Conservation (phyloP, 2,329 filamentous ascomycete genomes). For the Cryphonectria carpinicola region DNA sequence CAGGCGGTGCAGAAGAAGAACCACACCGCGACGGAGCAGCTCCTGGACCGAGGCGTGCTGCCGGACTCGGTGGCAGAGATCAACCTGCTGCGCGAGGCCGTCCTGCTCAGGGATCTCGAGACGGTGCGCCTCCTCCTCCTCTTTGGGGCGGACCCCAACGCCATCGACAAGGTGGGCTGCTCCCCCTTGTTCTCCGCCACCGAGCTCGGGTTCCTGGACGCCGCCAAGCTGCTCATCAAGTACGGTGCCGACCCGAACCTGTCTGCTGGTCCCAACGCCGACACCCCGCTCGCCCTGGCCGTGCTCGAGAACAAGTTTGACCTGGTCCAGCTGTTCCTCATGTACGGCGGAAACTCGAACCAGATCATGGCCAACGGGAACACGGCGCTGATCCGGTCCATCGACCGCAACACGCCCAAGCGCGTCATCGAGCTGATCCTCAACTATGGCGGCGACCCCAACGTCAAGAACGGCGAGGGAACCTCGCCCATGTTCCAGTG, state of each 20-base stretch:
- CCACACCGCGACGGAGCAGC: slow-evolving; percentile 59
- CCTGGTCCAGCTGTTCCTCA: slow-evolving; percentile 62
- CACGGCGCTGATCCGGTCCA: slow-evolving; percentile 62
- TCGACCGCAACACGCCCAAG: slow-evolving; percentile 60
- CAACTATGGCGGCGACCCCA: slow-evolving; percentile 61
- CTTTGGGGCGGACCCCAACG: slow-evolving; percentile 62
- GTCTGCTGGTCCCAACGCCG: slow-evolving; percentile 49
- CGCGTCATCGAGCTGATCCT: slow-evolving; percentile 63
- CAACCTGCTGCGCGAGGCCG: slow-evolving; percentile 57
- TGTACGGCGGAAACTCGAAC: slow-evolving; percentile 63
- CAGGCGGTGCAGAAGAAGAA: slow-evolving; percentile 61
- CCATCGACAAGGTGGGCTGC: slow-evolving; percentile 50
- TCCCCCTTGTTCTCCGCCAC: slow-evolving; percentile 57
- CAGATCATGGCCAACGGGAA: slow-evolving; percentile 58
- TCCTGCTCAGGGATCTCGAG: slow-evolving; percentile 55
- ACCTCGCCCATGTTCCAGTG: slow-evolving; percentile 67
- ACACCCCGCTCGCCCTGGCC: slow-evolving; percentile 59
- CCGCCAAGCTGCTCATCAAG: slow-evolving; percentile 63
- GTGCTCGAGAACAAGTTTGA: slow-evolving; percentile 56
- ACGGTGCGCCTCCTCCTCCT: slow-evolving; percentile 58
- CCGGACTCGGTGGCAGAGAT: slow-evolving; percentile 51
- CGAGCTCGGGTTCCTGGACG: slow-evolving; percentile 58
- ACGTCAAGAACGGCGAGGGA: slow-evolving; percentile 63
- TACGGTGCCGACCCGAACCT: slow-evolving; percentile 54
- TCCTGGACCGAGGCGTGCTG: slow-evolving; percentile 61